phyloP scores from a whole-genome alignment of 169 alveolate species.

The Nephromyces sp. region DNA sequence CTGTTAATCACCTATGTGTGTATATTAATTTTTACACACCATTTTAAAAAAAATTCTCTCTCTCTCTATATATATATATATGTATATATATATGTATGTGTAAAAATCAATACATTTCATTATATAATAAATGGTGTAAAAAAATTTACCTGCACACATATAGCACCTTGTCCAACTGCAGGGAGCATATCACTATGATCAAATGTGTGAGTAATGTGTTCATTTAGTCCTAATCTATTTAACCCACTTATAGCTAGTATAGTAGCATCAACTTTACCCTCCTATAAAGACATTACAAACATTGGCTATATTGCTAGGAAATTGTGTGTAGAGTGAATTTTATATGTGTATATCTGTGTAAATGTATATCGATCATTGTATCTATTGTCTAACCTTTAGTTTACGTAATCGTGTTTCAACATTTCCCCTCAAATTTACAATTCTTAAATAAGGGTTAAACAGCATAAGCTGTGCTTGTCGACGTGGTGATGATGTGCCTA shows the following conservation, averaged over 20 bases:
- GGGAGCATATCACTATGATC: neutral
- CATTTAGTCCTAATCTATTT: slow-evolving; percentile 29
- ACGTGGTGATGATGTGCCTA: neutral
- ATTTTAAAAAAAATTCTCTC: too few species aligned
- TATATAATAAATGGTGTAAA: too few species aligned
- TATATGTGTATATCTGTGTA: too few species aligned
- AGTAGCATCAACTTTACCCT: slow-evolving; percentile 37
- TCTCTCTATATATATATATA: too few species aligned
- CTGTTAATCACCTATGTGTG: too few species aligned
- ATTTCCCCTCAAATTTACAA: slow-evolving; percentile 44
- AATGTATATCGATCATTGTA: too few species aligned
- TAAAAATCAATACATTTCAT: too few species aligned
- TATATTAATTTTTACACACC: too few species aligned
- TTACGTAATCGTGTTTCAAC: slow-evolving; percentile 41
- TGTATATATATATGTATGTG: too few species aligned
- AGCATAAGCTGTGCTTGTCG: neutral
- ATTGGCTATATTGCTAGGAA: too few species aligned
- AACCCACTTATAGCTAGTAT: slow-evolving; percentile 44
- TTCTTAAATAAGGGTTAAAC: neutral
- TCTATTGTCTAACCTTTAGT: neutral
- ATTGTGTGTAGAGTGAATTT: too few species aligned
- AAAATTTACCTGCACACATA: neutral
- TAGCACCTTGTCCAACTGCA: neutral
- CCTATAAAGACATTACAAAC: slow-evolving; percentile 6
- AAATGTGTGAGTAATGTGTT: neutral